These are phyloP conservation scores for Wickerhamomyces bovis DNA, from an alignment of 805 yeast species.

Conservation along the genomic window DNA sequence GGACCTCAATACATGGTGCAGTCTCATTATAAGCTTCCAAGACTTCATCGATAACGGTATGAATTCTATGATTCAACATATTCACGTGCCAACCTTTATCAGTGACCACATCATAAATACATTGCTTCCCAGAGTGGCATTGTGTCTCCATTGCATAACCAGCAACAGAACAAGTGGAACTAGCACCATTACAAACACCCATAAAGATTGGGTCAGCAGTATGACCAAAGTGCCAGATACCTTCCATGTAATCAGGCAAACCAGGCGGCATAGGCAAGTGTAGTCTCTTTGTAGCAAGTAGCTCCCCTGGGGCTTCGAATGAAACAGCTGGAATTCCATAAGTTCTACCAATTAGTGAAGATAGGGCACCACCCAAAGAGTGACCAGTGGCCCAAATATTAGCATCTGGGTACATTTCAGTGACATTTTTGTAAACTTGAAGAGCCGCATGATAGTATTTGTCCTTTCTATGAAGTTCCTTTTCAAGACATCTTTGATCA, in stretches of 20 bases:
- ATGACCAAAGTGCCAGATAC: constrained; percentile 93
- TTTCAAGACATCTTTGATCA: constrained; percentile 80
- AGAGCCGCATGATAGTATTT: constrained; percentile 76
- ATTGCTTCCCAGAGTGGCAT: constrained; percentile 86
- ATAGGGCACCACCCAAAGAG: constrained; percentile 86
- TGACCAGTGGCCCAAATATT: constrained; percentile 92
- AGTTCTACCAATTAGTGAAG: constrained; percentile 78
- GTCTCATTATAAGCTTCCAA: constrained; percentile 67
- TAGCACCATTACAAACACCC: constrained; percentile 96
- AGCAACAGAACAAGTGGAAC: constrained; percentile 80
- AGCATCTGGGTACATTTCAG: constrained; percentile 57
- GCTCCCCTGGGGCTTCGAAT: constrained; percentile 91
- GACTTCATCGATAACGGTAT: constrained; percentile 81
- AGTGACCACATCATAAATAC: constrained; percentile 82
- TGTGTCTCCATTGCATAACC: constrained; percentile 97
- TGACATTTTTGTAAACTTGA: constrained; percentile 71
- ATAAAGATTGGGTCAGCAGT: constrained; percentile 95
- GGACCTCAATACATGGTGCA: constrained; percentile 66
- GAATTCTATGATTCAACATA: constrained; percentile 82
- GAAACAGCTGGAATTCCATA: constrained; percentile 87
- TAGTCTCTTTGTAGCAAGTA: constrained; percentile 72
- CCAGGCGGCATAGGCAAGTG: constrained; percentile 96
- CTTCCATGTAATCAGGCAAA: constrained; percentile 65
- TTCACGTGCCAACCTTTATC: constrained; percentile 92
- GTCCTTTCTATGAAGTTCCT: constrained; percentile 66